Evolutionary conservation across 2,329 filamentous ascomycete genomes (phyloP).

Genomic region (Thielaviopsis musarum): DNA sequence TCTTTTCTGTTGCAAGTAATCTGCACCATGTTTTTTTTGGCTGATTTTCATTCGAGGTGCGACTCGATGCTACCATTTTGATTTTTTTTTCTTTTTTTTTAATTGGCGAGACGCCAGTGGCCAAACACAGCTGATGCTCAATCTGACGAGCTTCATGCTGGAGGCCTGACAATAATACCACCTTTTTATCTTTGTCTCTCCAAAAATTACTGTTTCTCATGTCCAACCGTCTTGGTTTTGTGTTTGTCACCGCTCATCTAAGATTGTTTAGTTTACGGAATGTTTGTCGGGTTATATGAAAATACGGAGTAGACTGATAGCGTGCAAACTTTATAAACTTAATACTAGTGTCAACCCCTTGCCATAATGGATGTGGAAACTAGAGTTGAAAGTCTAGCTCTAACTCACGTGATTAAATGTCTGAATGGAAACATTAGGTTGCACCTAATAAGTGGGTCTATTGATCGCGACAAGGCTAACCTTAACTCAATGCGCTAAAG

Average conservation of each 20-base stretch:
- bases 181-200: neutral
- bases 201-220: neutral
- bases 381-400: neutral
- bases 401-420: neutral
- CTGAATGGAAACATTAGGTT: neutral
- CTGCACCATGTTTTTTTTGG: neutral
- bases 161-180: neutral
- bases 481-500: neutral
- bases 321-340: neutral
- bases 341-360: too few relatives aligned
- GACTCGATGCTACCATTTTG: neutral
- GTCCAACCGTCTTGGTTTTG: neutral
- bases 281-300: neutral
- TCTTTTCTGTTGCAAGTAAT: neutral
- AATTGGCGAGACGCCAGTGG: neutral
- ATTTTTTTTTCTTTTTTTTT: slow-evolving; percentile 1
- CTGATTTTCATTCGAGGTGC: neutral
- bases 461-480: neutral
- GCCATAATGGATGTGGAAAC: too few relatives aligned
- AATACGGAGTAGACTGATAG: neutral
- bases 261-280: neutral
- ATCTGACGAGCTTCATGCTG: neutral
- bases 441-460: neutral
- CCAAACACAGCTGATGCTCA: neutral
- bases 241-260: neutral